Evolutionary conservation across 2,329 filamentous ascomycete species (phyloP), one percentile per base, ranked within the genome.

Genomic region (Penicillium polonicum): DNA sequence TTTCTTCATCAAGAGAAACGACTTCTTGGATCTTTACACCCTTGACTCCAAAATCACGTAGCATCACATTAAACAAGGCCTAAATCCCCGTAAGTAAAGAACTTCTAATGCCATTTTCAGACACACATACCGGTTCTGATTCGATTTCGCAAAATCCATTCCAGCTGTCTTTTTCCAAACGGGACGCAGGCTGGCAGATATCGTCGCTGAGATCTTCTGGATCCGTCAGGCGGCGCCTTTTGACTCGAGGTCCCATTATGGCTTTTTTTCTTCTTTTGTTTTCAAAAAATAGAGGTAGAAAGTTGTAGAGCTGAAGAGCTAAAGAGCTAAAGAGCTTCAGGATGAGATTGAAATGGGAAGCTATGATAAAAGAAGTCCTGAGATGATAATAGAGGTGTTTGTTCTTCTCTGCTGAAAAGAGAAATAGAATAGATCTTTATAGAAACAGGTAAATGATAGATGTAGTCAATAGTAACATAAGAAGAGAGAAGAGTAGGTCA

Each of bases 21-120:
- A 96, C 80, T 70, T 97, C 92, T 59, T 89, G 85, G 0, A 93
- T 83, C 63, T 86, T 88, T 58, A 92, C 83, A 51, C 87, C 84
- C 55, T 83, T 78, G 5, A 94, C 88, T 23, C 92, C 92, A 59
- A 94, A 86, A 48, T 92, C 87, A 35, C 83, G 82, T 4, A 97
- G 80, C 72, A 97, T 93, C 39, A 86, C 85, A 67, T 92, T 94
- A 79, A 97, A 97, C 66, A 92, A 87, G 29, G 85, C 87, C 90
- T 92, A 53, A 52, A 25, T 36, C 46, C 45, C 35, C 42, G 29
- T 56, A 33, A 21, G 36, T 13, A 27, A 44, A 48, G 23, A 29
- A 15, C 12, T 35, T 27, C 29, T 46, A 21, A 52, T 29, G 3
- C 17, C 17, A 44, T 38, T 13, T 23, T 3, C 38, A 15, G 29